These are phyloP conservation scores for Candida ulmi DNA, from an alignment of 805 yeast genomes.

Conservation along the genomic window DNA sequence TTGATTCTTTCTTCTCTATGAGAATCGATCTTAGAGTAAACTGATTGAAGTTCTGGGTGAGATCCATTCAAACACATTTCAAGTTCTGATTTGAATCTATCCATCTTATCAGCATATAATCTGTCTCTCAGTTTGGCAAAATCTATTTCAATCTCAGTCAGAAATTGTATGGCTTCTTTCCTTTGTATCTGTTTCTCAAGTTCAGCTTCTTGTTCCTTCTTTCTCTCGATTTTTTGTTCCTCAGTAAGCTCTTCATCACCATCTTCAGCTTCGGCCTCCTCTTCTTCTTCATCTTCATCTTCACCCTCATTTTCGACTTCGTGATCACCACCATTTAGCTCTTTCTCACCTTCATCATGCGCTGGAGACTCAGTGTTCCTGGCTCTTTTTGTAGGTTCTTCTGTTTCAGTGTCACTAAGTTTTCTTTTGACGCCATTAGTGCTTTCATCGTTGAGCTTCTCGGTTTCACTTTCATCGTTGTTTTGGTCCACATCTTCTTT, in stretches of 20 bases:
- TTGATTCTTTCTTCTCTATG: conserved; percentile 66
- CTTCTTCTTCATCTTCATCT: conserved; percentile 16
- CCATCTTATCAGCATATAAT: conserved; percentile 77
- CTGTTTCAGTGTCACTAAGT: neutral
- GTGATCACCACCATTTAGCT: conserved; percentile 15
- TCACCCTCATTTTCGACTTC: conserved; percentile 16
- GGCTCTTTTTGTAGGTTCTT: neutral
- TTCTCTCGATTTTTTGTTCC: conserved; percentile 17
- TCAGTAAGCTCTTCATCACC: conserved; percentile 19
- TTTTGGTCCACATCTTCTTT: conserved; percentile 6
- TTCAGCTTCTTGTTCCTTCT: conserved; percentile 17
- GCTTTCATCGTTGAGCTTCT: neutral
- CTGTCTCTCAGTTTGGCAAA: conserved; percentile 84
- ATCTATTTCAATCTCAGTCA: conserved; percentile 76
- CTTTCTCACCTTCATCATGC: conserved; percentile 13
- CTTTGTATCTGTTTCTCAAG: conserved; percentile 36
- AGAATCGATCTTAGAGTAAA: conserved; percentile 64
- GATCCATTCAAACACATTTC: conserved; percentile 83
- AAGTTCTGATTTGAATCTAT: conserved; percentile 73
- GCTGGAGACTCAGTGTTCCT: no score
- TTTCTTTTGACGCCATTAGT: conserved; percentile 1
- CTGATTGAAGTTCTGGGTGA: conserved; percentile 82
- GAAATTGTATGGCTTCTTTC: conserved; percentile 60
- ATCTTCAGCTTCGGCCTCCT: conserved; percentile 17
- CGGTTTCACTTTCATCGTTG: conserved; percentile 7